These are phyloP conservation scores for Aspergillus cejpii DNA, from an alignment of 2,329 filamentous ascomycete species.

Conservation along the genomic window DNA sequence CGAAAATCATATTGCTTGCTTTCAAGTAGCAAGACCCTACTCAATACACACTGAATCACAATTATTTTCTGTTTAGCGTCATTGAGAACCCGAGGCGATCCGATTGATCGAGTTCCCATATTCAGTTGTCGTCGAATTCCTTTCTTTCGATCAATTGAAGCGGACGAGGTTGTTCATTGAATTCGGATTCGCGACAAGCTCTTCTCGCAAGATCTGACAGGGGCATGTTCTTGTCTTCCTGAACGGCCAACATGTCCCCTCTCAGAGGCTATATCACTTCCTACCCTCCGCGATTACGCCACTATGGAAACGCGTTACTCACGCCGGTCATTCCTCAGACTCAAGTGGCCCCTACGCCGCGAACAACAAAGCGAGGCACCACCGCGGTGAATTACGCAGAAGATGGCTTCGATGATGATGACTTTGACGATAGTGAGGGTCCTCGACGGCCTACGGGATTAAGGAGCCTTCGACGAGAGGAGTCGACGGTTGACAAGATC, in stretches of 20 bases:
- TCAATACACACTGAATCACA: background rate
- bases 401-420: constrained; percentile 76
- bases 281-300: constrained; percentile 83
- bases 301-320: constrained; percentile 85
- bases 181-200: constrained; percentile 13
- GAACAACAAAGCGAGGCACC: constrained; percentile 95
- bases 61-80: background rate
- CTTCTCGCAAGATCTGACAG: constrained; percentile 18
- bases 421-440: constrained; percentile 60
- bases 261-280: constrained; percentile 86
- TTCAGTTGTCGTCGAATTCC: background rate
- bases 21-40: background rate
- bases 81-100: background rate
- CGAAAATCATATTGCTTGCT: constrained; percentile 1
- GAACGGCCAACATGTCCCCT: constrained; percentile 45
- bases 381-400: constrained; percentile 97
- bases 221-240: constrained; percentile 33
- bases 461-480: constrained; percentile 73
- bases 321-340: constrained; percentile 72
- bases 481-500: constrained; percentile 56
- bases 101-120: background rate
- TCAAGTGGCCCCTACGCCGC: constrained; percentile 58
- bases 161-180: background rate
- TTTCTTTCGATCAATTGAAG: constrained; percentile 16
- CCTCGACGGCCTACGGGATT: constrained; percentile 68